A percentile compares a stretch with the other conserved stretches of the same genome.
phyloP scores from a whole-genome alignment of 176 grass and related monocot genomes.

The Aegilops speltoides region DNA sequence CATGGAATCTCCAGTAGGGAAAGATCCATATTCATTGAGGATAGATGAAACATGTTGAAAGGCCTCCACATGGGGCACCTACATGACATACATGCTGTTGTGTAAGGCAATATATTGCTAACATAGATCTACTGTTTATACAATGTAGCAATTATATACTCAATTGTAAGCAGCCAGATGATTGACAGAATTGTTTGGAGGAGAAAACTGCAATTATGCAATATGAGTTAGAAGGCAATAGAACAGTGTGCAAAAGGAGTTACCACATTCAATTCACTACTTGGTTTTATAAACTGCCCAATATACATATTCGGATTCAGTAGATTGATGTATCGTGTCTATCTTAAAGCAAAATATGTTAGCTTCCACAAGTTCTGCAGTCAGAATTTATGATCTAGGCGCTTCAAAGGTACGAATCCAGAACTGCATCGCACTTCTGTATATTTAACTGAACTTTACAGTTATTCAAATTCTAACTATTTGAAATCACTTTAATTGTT shows the following conservation, averaged over 20 bases:
- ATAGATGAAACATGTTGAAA: conserved; percentile 8
- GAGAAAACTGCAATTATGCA: neutral
- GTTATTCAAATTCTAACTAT: neutral
- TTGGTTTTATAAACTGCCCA: neutral
- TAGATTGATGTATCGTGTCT: neutral
- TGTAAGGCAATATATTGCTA: neutral
- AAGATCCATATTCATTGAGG: conserved; percentile 1
- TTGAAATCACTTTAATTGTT: neutral
- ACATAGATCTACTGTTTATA: neutral
- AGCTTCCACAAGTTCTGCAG: neutral
- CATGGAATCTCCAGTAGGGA: neutral
- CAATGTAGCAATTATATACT: neutral
- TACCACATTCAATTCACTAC: neutral
- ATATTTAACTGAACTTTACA: neutral
- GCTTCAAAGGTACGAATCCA: neutral
- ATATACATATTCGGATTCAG: neutral
- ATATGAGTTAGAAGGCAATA: neutral
- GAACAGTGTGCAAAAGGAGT: neutral
- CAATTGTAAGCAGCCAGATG: neutral
- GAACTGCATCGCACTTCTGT: neutral
- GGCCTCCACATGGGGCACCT: neutral
- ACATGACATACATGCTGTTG: neutral
- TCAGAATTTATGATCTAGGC: neutral
- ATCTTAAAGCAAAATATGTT: neutral
- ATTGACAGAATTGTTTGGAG: neutral